phyloP scores from a whole-genome alignment of 805 yeast species.

The Brettanomyces naardenensis region DNA sequence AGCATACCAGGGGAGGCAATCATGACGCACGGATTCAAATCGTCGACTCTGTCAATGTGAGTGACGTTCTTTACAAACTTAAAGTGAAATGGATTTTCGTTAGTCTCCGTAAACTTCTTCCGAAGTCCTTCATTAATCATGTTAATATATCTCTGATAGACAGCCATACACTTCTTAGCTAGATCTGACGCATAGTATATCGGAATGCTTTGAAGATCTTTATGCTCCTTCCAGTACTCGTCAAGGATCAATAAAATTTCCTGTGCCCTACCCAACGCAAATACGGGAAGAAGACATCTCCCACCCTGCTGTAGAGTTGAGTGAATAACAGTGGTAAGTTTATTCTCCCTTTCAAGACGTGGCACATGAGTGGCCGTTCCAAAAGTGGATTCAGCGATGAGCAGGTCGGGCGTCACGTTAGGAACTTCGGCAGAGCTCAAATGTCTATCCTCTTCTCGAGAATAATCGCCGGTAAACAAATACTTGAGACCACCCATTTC shows the following conservation, averaged over 20 bases:
- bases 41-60: conserved; percentile 78
- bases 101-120: conserved; percentile 64
- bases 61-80: conserved; percentile 75
- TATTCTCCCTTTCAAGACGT: conserved; percentile 71
- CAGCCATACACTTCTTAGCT: conserved; percentile 95
- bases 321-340: conserved; percentile 76
- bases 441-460: conserved; percentile 94
- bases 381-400: conserved; percentile 92
- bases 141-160: conserved; percentile 90
- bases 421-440: conserved; percentile 94
- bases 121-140: conserved; percentile 95
- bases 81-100: conserved; percentile 85
- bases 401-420: conserved; percentile 73
- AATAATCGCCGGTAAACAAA: conserved; percentile 93
- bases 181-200: conserved; percentile 88
- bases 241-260: conserved; percentile 84
- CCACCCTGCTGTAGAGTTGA: conserved; percentile 84
- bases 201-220: conserved; percentile 73
- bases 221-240: conserved; percentile 86
- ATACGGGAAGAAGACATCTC: conserved; percentile 84
- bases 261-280: conserved; percentile 95
- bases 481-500: conserved; percentile 90
- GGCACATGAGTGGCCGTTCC: conserved; percentile 98
- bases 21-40: conserved; percentile 92
- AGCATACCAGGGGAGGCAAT: conserved; percentile 98